Evolutionary conservation across 2,329 filamentous ascomycete genomes (phyloP).

Genomic region (Dryadomyces sulphureus): DNA sequence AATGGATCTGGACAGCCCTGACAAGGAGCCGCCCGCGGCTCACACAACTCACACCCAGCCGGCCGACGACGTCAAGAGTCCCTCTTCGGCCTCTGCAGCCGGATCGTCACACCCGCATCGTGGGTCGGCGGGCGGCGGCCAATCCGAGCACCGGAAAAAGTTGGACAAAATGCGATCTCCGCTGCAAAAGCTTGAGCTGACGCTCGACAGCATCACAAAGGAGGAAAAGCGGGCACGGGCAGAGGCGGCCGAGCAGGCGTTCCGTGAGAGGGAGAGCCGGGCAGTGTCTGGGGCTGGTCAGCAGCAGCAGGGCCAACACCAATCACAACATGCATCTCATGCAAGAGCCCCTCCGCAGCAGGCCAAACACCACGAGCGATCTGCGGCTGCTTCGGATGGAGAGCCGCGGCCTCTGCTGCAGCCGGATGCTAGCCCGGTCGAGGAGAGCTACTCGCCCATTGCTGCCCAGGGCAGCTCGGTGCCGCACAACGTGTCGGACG

Average conservation of each 20-base stretch:
- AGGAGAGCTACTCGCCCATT: constrained; percentile 7
- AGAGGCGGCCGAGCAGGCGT: constrained; percentile 63
- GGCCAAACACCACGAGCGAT: constrained; percentile 17
- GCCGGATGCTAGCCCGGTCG: constrained; percentile 10
- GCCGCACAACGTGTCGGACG: constrained; percentile 18
- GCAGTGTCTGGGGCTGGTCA: constrained; percentile 11
- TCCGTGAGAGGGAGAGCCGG: constrained; percentile 43
- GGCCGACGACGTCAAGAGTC: not conserved
- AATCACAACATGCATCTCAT: not conserved
- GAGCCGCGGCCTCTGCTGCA: constrained; percentile 14
- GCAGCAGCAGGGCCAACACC: not conserved
- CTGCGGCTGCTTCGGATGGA: constrained; percentile 13
- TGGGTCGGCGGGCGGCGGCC: constrained; percentile 10
- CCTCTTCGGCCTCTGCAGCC: not conserved
- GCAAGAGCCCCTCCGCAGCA: constrained; percentile 4
- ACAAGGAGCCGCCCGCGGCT: constrained; percentile 13
- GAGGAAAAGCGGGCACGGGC: constrained; percentile 83
- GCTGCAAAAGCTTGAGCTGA: constrained; percentile 82
- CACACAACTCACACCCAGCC: not conserved
- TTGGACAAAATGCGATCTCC: constrained; percentile 77
- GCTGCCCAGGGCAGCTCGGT: constrained; percentile 13
- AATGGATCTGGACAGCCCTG: constrained; percentile 11
- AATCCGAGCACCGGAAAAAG: constrained; percentile 33
- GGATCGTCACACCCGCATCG: constrained; percentile 3
- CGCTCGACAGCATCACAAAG: constrained; percentile 83